Evolutionary conservation across 1,284 basidiomycete genomes (phyloP).

Genomic region (Blastosporella zonata): DNA sequence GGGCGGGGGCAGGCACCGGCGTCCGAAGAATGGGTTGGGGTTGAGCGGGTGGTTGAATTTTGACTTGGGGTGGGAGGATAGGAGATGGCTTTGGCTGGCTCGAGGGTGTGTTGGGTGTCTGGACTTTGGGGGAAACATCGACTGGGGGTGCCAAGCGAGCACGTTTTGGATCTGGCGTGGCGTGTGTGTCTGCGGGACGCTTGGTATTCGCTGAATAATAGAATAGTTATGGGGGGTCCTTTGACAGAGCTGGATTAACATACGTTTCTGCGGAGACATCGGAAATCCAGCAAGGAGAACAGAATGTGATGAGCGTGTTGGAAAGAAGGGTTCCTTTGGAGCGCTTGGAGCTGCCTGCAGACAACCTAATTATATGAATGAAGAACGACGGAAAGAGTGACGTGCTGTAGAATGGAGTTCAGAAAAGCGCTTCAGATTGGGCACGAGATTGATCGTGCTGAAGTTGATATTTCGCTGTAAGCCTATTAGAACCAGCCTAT

Average conservation of each 20-base stretch:
- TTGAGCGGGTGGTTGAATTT: conserved; percentile 11
- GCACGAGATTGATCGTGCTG: conserved; percentile 48
- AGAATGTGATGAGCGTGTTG: conserved; percentile 41
- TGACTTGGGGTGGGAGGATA: conserved; percentile 9
- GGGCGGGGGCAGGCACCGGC: conserved; percentile 2
- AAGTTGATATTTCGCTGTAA: conserved; percentile 59
- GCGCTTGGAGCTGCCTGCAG: conserved; percentile 36
- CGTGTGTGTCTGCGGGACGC: conserved; percentile 29
- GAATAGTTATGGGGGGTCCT: background rate
- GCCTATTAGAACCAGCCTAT: background rate
- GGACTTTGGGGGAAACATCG: conserved; percentile 22
- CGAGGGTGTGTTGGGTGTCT: conserved; percentile 16
- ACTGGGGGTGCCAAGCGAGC: conserved; percentile 25
- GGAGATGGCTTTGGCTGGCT: conserved; percentile 26
- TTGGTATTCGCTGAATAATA: conserved; percentile 24
- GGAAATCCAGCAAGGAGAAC: conserved; percentile 51
- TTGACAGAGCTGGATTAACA: conserved; percentile 10
- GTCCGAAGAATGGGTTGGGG: conserved; percentile 12
- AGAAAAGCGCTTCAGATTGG: conserved; percentile 43
- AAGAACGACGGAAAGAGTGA: conserved; percentile 10
- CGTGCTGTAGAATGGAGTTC: conserved; percentile 53
- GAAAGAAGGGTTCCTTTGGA: conserved; percentile 54
- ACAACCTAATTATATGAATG: conserved; percentile 9
- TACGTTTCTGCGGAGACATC: conserved; percentile 35
- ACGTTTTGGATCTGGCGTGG: conserved; percentile 35